Conservation (phyloP, 2,329 filamentous ascomycete genomes). For the Fusarium luffae region DNA sequence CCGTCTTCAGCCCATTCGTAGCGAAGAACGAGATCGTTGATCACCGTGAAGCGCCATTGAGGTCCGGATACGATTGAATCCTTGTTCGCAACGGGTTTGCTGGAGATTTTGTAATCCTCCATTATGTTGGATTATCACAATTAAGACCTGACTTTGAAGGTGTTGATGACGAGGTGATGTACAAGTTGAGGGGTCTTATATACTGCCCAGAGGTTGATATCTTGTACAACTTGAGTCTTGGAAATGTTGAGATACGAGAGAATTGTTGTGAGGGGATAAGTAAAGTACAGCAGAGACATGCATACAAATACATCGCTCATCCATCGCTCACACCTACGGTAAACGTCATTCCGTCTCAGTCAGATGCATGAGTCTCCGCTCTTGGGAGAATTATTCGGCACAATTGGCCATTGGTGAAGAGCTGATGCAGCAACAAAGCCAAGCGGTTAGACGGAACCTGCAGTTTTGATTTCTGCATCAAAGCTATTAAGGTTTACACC, state of each 20-base stretch:
- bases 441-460: neutral
- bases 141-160: neutral
- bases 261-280: slow-evolving; percentile 22
- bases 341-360: slow-evolving; percentile 29
- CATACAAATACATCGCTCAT: neutral
- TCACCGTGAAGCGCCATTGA: slow-evolving; percentile 68
- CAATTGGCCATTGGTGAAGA: slow-evolving; percentile 16
- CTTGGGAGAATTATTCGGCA: slow-evolving; percentile 33
- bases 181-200: slow-evolving; percentile 5
- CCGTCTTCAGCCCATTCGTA: slow-evolving; percentile 72
- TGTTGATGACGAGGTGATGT: neutral
- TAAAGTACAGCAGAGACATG: neutral
- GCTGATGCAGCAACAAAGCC: slow-evolving; percentile 3
- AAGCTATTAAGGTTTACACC: neutral
- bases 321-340: too few relatives aligned
- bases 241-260: slow-evolving; percentile 1
- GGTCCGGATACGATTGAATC: slow-evolving; percentile 32
- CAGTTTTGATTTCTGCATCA: neutral
- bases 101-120: slow-evolving; percentile 36
- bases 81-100: slow-evolving; percentile 33
- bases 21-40: slow-evolving; percentile 66
- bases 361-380: slow-evolving; percentile 27
- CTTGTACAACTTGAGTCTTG: neutral
- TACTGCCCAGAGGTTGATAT: neutral
- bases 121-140: slow-evolving; percentile 4